These are phyloP conservation scores for Besnoitia besnoiti DNA, from an alignment of 169 alveolate genomes.

Conservation along the genomic window DNA sequence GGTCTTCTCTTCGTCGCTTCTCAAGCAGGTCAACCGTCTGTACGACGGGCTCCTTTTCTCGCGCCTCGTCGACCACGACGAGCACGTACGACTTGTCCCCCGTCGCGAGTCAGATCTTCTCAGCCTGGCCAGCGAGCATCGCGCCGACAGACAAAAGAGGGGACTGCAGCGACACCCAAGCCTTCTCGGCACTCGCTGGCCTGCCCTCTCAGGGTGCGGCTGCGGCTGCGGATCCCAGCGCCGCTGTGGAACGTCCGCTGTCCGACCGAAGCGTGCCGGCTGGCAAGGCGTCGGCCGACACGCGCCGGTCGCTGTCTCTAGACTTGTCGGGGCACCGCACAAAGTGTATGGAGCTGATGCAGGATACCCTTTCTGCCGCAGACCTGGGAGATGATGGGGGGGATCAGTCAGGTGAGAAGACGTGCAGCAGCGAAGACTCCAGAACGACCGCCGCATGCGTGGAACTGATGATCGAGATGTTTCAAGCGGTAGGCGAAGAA, in stretches of 20 bases:
- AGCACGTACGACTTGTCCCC: background rate
- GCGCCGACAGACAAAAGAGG: background rate
- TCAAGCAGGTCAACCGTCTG: background rate
- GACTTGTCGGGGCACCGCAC: background rate
- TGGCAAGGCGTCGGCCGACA: background rate
- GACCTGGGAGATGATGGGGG: background rate
- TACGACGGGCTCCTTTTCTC: background rate
- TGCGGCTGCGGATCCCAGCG: too few relatives aligned
- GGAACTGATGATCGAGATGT: slow-evolving; percentile 8
- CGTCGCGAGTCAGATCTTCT: background rate
- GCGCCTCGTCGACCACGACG: slow-evolving; percentile 12
- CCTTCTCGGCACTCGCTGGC: background rate
- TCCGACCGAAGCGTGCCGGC: background rate
- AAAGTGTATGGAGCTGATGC: background rate
- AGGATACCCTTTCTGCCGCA: background rate
- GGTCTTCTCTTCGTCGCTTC: background rate
- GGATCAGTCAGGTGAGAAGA: background rate
- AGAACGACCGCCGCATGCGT: slow-evolving; percentile 9
- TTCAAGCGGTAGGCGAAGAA: slow-evolving; percentile 15
- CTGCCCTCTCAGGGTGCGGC: background rate
- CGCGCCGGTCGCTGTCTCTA: background rate
- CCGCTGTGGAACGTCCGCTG: too few relatives aligned
- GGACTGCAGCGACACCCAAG: background rate
- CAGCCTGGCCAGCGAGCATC: background rate
- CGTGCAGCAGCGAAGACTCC: background rate